Base-by-base conservation (phyloP, 2,329 filamentous ascomycete genomes). In the Pleomassaria siparia region DNA sequence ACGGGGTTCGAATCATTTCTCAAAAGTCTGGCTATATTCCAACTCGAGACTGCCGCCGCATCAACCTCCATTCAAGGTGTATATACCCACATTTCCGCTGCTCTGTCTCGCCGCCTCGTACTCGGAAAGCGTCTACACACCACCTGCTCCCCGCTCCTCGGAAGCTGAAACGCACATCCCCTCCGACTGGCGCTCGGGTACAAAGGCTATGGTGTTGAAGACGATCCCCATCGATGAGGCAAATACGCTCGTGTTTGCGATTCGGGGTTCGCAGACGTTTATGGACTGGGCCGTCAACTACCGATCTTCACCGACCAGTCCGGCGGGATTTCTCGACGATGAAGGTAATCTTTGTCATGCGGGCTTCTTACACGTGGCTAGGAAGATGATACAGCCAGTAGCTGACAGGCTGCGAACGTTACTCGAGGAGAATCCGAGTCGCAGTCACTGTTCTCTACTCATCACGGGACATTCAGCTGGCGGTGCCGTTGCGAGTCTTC, bases 251-350 rank as follows among this genome's bases (percentile, higher is more conserved):
- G 86, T 95, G 10, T 88, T 95, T 60, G 89, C 90, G 12, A 88
- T 95, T 52, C 83, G 90, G 16, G 90, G 90, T 16, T 90, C 85
- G 0, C 83, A 89, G 20, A 87, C 83, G 6, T 88, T 94, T 58
- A 84, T 88, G 74, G 90, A 95, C 71, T 95, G 90, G 90, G 81
- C 87, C 1, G 87, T 94, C 37, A 95, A 95, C 66, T 79, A 94
- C 44, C 83, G 88, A 41, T 81, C 81, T 1, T 82, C 80, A 0
- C 89, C 89, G 0, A 76, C 80, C 0, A 77, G 83, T 1, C 88
- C 90, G 0, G 66, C 63, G 0, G 82, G 80, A 1, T 94, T 95
- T 64, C 76, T 95, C 21, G 89, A 95, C 61, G 89, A 95, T 57
- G 69, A 78, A 0, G 83, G 82, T 13, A 95, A 95, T 62, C 76